Evolutionary conservation across 2,329 filamentous ascomycete genomes (phyloP).

Genomic region (Exophiala dermatitidis): DNA sequence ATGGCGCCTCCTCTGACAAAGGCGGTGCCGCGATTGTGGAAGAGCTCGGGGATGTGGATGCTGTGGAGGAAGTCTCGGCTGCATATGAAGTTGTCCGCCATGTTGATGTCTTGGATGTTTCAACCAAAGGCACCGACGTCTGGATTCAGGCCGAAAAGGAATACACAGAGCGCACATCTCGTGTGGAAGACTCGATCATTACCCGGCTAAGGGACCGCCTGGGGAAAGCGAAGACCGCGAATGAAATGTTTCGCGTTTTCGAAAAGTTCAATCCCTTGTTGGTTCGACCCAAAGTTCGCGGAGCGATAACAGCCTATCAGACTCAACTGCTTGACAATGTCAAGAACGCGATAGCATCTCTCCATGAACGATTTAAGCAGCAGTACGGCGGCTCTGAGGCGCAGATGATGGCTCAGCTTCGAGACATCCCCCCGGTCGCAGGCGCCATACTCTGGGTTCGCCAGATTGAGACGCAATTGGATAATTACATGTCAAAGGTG

Average conservation of each 20-base stretch:
- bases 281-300: constrained; percentile 96
- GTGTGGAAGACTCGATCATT: constrained; percentile 98
- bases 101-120: constrained; percentile 89
- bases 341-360: constrained; percentile 83
- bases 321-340: constrained; percentile 97
- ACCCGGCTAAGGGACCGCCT: constrained; percentile 84
- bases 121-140: constrained; percentile 75
- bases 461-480: constrained; percentile 91
- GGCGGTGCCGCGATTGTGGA: constrained; percentile 69
- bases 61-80: constrained; percentile 89
- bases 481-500: constrained; percentile 98
- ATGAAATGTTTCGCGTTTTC: constrained; percentile 99
- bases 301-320: constrained; percentile 96
- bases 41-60: constrained; percentile 94
- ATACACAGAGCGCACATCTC: constrained; percentile 94
- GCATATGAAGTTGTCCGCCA: constrained; percentile 92
- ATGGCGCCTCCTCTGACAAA: constrained; percentile 41
- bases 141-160: constrained; percentile 93
- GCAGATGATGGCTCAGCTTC: constrained; percentile 94
- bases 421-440: constrained; percentile 89
- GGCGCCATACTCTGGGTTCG: constrained; percentile 96
- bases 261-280: constrained; percentile 99
- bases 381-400: constrained; percentile 98
- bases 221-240: constrained; percentile 91
- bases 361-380: constrained; percentile 97